phyloP scores from a whole-genome alignment of 148 eudicot genomes.

The Rhododendron ovatum region DNA sequence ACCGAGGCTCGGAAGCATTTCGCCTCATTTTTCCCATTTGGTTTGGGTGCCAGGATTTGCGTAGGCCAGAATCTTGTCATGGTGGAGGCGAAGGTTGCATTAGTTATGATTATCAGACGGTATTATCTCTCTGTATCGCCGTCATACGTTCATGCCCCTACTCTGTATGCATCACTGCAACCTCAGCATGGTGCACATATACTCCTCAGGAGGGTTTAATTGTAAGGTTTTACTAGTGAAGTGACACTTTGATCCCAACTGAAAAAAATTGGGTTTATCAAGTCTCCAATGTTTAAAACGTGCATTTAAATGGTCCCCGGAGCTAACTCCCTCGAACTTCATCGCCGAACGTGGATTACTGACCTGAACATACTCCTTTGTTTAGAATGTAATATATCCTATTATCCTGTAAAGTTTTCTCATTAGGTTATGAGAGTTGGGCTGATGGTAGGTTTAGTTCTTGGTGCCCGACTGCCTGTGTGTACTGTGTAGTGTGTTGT shows the following conservation, averaged over 20 bases:
- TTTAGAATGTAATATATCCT: neutral
- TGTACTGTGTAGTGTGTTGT: neutral
- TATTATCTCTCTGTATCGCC: conserved; percentile 46
- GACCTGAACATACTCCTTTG: too few species aligned
- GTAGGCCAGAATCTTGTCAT: conserved; percentile 72
- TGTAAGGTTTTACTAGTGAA: neutral
- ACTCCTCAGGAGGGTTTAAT: conserved; percentile 27
- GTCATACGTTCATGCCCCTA: conserved; percentile 68
- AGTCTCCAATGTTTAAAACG: too few species aligned
- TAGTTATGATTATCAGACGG: conserved; percentile 43
- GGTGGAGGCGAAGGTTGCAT: conserved; percentile 57
- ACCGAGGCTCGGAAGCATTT: conserved; percentile 28
- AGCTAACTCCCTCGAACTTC: too few species aligned
- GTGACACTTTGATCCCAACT: too few species aligned
- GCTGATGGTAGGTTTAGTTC: neutral
- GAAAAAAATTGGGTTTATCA: too few species aligned
- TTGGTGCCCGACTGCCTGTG: neutral
- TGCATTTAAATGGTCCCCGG: too few species aligned
- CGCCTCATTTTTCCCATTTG: conserved; percentile 64
- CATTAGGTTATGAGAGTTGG: neutral
- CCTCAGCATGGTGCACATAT: conserved; percentile 65
- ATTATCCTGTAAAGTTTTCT: neutral
- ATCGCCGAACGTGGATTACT: too few species aligned
- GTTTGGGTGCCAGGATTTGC: conserved; percentile 61
- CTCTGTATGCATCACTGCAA: conserved; percentile 49